phyloP scores from a whole-genome alignment of 78 protist species.

The Anaeramoeba flamelloides region DNA sequence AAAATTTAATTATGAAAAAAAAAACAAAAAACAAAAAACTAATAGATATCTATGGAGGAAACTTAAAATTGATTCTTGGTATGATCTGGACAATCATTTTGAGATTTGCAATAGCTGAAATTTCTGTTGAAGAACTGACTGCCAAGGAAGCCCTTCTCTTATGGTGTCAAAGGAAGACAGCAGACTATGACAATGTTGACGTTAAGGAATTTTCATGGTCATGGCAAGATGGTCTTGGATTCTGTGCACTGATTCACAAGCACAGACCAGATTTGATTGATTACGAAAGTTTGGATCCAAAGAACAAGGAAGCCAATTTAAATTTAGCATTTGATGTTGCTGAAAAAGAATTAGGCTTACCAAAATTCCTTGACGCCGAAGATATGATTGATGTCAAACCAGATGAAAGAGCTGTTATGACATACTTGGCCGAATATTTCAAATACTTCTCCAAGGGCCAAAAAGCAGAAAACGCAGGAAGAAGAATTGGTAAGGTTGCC shows the following conservation, averaged over 20 bases:
- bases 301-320: not conserved
- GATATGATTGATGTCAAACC: not conserved
- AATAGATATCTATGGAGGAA: not conserved
- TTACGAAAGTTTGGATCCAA: not conserved
- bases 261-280: not conserved
- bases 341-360: not conserved
- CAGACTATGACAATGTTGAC: not conserved
- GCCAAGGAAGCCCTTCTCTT: not conserved
- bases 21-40: no score
- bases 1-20: no score
- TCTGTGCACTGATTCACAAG: not conserved
- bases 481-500: not conserved
- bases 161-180: not conserved
- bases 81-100: not conserved
- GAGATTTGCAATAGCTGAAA: not conserved
- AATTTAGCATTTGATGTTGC: not conserved
- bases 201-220: not conserved
- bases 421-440: not conserved
- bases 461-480: not conserved
- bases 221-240: not conserved
- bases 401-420: not conserved
- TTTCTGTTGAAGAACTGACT: not conserved
- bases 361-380: not conserved
- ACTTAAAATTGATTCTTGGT: not conserved
- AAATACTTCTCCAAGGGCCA: not conserved